These are phyloP conservation scores for Crinitomyces ghanaensis DNA, from an alignment of 805 yeast species.

Conservation along the genomic window DNA sequence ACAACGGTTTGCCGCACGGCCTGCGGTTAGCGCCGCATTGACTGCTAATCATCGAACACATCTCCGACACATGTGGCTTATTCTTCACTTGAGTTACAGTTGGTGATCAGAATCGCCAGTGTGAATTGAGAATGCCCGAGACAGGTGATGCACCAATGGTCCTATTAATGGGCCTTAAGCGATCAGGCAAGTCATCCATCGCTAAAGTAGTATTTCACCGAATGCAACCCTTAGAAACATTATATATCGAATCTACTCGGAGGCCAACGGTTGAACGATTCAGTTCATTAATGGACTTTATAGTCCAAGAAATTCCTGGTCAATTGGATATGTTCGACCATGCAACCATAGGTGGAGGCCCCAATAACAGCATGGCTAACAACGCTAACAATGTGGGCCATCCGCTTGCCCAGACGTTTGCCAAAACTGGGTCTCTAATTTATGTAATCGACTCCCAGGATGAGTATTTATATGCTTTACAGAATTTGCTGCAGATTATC, in stretches of 20 bases:
- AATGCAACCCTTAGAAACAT: conserved; percentile 90
- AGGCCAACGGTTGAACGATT: conserved; percentile 81
- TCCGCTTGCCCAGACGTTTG: conserved; percentile 54
- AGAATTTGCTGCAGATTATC: conserved; percentile 77
- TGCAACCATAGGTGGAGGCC: too few species aligned
- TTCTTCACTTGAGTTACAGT: too few species aligned
- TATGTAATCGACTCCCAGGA: conserved; percentile 94
- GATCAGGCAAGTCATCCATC: conserved; percentile 84
- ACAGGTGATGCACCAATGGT: conserved; percentile 46
- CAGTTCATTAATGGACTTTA: conserved; percentile 70
- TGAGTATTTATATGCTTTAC: conserved; percentile 84
- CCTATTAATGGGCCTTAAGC: conserved; percentile 75
- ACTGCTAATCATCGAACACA: too few species aligned
- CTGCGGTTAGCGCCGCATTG: too few species aligned
- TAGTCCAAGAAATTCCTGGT: conserved; percentile 92
- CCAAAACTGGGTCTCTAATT: conserved; percentile 78
- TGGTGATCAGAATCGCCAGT: too few species aligned
- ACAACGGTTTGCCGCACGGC: too few species aligned
- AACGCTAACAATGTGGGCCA: too few species aligned
- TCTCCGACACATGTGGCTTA: too few species aligned
- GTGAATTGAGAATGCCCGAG: too few species aligned
- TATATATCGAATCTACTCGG: conserved; percentile 81
- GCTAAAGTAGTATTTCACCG: conserved; percentile 93
- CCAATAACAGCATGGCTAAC: too few species aligned
- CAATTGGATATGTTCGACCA: conserved; percentile 85